A percentile compares a stretch with the other conserved stretches of the same genome.
Conservation (phyloP, 805 yeast species). For the Metschnikowia matae region DNA sequence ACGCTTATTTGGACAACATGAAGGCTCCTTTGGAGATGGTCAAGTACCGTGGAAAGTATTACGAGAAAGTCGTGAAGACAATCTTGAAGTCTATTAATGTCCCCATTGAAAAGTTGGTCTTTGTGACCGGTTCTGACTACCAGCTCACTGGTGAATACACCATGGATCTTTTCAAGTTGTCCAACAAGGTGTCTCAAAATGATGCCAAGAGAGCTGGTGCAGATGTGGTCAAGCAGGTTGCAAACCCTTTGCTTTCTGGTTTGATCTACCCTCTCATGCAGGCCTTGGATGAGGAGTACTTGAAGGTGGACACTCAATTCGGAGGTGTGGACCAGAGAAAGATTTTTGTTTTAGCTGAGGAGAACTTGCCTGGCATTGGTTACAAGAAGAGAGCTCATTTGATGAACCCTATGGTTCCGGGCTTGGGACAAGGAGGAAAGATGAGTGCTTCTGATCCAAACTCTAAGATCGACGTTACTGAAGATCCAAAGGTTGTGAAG, state of each 20-base stretch:
- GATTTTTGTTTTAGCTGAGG: slow-evolving; percentile 95
- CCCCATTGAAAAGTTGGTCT: slow-evolving; percentile 82
- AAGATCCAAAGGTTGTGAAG: slow-evolving; percentile 80
- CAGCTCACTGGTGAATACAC: slow-evolving; percentile 77
- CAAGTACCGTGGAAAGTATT: slow-evolving; percentile 81
- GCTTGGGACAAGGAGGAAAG: slow-evolving; percentile 93
- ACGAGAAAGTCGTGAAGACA: slow-evolving; percentile 78
- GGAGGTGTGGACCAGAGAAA: slow-evolving; percentile 99
- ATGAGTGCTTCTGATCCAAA: slow-evolving; percentile 99
- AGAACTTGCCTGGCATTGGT: slow-evolving; percentile 78
- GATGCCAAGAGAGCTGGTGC: slow-evolving; percentile 99
- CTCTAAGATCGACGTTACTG: slow-evolving; percentile 90
- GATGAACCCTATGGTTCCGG: slow-evolving; percentile 99
- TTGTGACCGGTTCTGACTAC: slow-evolving; percentile 86
- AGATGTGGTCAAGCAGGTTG: slow-evolving; percentile 96
- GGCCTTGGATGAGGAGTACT: slow-evolving; percentile 90
- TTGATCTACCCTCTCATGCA: slow-evolving; percentile 98
- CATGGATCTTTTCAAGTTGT: slow-evolving; percentile 80
- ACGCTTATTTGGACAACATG: slow-evolving; percentile 97
- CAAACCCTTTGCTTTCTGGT: slow-evolving; percentile 89
- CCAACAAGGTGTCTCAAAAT: slow-evolving; percentile 84
- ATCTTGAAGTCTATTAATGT: slow-evolving; percentile 83
- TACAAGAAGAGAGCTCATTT: slow-evolving; percentile 97
- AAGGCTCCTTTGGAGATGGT: slow-evolving; percentile 96
- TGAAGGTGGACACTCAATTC: slow-evolving; percentile 88